Base-by-base conservation (phyloP, 139 green algal genomes). In the Trebouxia sp. region DNA sequence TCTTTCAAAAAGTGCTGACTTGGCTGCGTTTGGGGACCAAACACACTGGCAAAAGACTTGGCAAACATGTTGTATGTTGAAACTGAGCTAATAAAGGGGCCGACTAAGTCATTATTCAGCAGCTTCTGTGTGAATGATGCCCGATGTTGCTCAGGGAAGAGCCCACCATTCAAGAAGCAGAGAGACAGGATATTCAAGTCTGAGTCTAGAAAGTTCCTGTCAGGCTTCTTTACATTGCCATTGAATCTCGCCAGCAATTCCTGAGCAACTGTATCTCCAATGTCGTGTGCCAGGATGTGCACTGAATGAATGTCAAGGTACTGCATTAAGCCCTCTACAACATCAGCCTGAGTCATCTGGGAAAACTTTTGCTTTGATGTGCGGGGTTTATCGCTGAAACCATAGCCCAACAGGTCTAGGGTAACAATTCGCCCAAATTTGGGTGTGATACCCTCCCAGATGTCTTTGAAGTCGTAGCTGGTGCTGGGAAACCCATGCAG, bases 311-410 rank as follows among this genome's bases (percentile, higher is more conserved):
- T 24, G 24, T 26, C 72, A 20, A 79, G 72, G 28, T 79, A 41
- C 14, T 65, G 20, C 72, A 79, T 7, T n/a, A 79, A 41, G 26
- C 72, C 32, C 45, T 79, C 72, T 56, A n/a, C 45, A 24, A 79
- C n/a, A 65, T 79, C 72, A 45, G 72, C 72, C 22, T 79, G 20
- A 17, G 45, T 65, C 43, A 65, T 43, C 26, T 66, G 22, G n/a
- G 42, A 65, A 28, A 66, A 79, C 26, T 53, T 65, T n/a, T 53
- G 32, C 4, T 41, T 20, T 17, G 51, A 0, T 32, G 43, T 56
- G 14, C 72, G 42, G n/a, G 72, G 72, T 28, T 79, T 79, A 22
- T 79, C 72, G 12, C 72, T 79, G 72, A 79, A 79, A 20, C 72
- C 72, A 79, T 65, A 79, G 45, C 72, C 72, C 45, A 56, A 45